Conservation (phyloP, 192 early-diverging fungal species). For the Cladochytrium replicatum region DNA sequence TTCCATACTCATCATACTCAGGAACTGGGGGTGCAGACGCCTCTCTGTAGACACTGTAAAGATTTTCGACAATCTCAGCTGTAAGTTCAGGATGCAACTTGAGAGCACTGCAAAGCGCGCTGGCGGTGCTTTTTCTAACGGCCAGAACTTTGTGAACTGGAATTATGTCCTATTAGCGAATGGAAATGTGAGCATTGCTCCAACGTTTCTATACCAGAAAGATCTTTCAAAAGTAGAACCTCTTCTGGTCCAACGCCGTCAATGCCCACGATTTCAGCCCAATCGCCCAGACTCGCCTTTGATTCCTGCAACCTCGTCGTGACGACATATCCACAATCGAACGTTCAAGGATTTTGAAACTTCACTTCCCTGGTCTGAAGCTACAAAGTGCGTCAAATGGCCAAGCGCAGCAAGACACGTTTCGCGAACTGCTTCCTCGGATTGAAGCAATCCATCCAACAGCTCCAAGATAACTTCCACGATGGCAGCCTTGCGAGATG, state of each 20-base stretch:
- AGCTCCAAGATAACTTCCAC: conserved; percentile 46
- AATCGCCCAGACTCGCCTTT: conserved; percentile 46
- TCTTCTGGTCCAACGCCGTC: conserved; percentile 4
- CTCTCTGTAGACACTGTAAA: conserved; percentile 52
- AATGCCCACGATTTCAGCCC: conserved; percentile 41
- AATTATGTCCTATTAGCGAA: too few relatives aligned
- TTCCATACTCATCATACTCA: conserved; percentile 83
- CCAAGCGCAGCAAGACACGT: conserved; percentile 54
- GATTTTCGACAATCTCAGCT: conserved; percentile 36
- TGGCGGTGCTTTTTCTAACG: conserved; percentile 51
- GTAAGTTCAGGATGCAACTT: conserved; percentile 40
- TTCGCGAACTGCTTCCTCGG: conserved; percentile 57
- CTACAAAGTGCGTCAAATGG: too few relatives aligned
- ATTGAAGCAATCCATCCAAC: conserved; percentile 51
- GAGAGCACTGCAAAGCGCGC: conserved; percentile 56
- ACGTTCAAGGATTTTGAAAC: too few relatives aligned
- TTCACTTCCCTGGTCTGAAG: too few relatives aligned
- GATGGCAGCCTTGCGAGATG: conserved; percentile 1
- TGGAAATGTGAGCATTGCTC: too few relatives aligned
- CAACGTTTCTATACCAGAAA: too few relatives aligned
- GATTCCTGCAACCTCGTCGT: conserved; percentile 48
- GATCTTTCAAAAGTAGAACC: too few relatives aligned
- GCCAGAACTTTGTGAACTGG: conserved; percentile 39
- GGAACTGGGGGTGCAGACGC: conserved; percentile 65
- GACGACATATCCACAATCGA: conserved; percentile 59